Base-by-base conservation (phyloP, 2,329 filamentous ascomycete genomes). In the Atkinsonella texensis region DNA sequence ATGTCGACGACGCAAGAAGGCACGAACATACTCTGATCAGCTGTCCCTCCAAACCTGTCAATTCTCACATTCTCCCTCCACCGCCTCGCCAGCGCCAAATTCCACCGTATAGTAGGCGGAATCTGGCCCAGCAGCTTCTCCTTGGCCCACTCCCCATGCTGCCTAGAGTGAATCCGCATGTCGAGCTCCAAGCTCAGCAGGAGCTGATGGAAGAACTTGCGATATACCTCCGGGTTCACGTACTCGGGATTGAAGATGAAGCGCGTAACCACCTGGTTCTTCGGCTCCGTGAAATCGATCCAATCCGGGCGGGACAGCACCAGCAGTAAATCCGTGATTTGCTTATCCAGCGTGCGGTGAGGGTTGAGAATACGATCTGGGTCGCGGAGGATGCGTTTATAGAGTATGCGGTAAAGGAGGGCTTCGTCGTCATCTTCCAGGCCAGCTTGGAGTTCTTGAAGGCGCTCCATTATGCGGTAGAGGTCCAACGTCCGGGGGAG, bases 171-270 rank as follows among this genome's bases (percentile, higher is more conserved):
- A 58, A 89, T 85, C 40, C 85, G 79, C 52, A 85, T 65, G 60
- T 87, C 81, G 5, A 89, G 72, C 65, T 89, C 85, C 47, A 86
- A 73, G 56, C 83, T 84, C 42, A 89, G 74, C 3, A 89, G 72
- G n/a, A 89, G 68, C 65, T 89, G 85, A 62, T 87, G 84, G 63
- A 87, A 88, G 68, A 89, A 89, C 28, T 74, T 75, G 53, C 77
- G 75, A 58, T 84, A 85, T 53, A 75, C 74, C 17, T 71, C 67
- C 45, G 75, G 70, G 57, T 83, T 81, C 17, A 72, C 70, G 38
- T 74, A 71, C 52, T 74, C 71, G 12, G 74, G 74, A 58, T 84
- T 78, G 55, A 83, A 82, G 54, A 89, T 84, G 65, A 84, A 88
- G 50, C 82, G 80, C 3, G 85, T 85, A 23, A 84, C 79, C 20